These are phyloP conservation scores for Teratosphaeriaceae sp. DNA, from an alignment of 2,329 filamentous ascomycete species.

Conservation along the genomic window DNA sequence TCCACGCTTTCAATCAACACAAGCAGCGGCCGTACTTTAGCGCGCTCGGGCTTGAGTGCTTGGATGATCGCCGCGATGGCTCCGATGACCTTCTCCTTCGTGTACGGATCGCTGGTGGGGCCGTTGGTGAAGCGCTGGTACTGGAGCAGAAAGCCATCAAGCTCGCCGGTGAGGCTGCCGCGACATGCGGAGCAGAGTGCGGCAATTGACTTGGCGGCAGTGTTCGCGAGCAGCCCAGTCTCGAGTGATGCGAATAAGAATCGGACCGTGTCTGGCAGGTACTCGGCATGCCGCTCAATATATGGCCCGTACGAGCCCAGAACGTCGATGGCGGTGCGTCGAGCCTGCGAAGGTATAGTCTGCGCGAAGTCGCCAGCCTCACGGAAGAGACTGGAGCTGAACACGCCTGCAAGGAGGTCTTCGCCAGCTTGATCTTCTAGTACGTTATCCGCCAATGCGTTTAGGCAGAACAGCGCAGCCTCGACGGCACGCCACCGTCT, in stretches of 20 bases:
- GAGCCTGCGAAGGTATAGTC: conserved; percentile 54
- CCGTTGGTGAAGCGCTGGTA: conserved; percentile 59
- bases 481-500: conserved; percentile 46
- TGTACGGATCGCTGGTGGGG: conserved; percentile 57
- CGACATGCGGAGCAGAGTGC: conserved; percentile 71
- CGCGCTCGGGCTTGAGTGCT: conserved; percentile 54
- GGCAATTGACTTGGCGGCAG: conserved; percentile 67
- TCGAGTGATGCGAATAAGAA: conserved; percentile 66
- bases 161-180: conserved; percentile 58
- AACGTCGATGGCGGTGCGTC: conserved; percentile 62
- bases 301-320: conserved; percentile 70
- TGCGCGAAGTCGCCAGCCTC: conserved; percentile 39
- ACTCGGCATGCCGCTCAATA: conserved; percentile 62
- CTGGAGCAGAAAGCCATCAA: conserved; percentile 62
- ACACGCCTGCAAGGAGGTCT: conserved; percentile 53
- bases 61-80: conserved; percentile 72
- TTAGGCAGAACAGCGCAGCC: conserved; percentile 54
- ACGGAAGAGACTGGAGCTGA: conserved; percentile 54
- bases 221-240: conserved; percentile 51
- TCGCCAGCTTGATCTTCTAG: conserved; percentile 54
- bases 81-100: conserved; percentile 66
- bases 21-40: conserved; percentile 49
- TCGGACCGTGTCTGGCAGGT: conserved; percentile 63
- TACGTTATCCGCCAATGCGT: conserved; percentile 60
- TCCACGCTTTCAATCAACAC: conserved; percentile 57